Base-by-base conservation (phyloP, 768 basidiomycete genomes). In the Auriscalpium microsporum region DNA sequence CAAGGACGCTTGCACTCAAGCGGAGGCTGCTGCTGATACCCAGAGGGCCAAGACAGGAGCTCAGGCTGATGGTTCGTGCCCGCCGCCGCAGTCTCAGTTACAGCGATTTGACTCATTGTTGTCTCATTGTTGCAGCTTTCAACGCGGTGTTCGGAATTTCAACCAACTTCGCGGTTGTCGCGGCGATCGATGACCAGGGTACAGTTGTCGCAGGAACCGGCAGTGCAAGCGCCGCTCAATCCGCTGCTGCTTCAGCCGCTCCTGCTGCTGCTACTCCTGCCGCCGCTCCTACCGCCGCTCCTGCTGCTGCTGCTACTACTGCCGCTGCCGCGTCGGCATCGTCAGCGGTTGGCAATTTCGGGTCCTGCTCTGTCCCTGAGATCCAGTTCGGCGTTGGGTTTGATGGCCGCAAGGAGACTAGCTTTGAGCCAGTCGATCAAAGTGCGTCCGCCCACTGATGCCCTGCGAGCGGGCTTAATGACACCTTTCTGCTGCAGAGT, bases 361-460 rank as follows among this genome's bases (percentile, higher is more conserved):
- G 81, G 37, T 71, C 66, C 21, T 84, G 81, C 71, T 70, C 77
- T 5, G 70, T 76, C 35, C 80, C 80, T 16, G 67, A 78, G 64
- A 79, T 83, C 53, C 71, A 77, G 55, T 83, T 82, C 60, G 81
- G 69, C 37, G 66, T 62, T 19, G 80, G 80, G 19, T 78, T 83
- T 55, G 80, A 82, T 58, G 67, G 67, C 51, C 71, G 80, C 52
- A 75, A 65, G 63, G 80, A 81, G 64, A 81, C 79, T 17, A 71
- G 69, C 62, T 83, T 82, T 71, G 64, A 75, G 57, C 80, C 81
- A 46, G 71, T 69, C 45, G 75, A 82, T 62, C 64, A 71, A 65
- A 64, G 75, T 50, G n/a, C 17, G 49, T 21, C 7, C 10, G 16
- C 23, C 10, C 14, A 17, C 40, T 13, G 6, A 28, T 45, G 16